phyloP scores from a whole-genome alignment of 2,329 filamentous ascomycete species.

The Aspergillus sp. region DNA sequence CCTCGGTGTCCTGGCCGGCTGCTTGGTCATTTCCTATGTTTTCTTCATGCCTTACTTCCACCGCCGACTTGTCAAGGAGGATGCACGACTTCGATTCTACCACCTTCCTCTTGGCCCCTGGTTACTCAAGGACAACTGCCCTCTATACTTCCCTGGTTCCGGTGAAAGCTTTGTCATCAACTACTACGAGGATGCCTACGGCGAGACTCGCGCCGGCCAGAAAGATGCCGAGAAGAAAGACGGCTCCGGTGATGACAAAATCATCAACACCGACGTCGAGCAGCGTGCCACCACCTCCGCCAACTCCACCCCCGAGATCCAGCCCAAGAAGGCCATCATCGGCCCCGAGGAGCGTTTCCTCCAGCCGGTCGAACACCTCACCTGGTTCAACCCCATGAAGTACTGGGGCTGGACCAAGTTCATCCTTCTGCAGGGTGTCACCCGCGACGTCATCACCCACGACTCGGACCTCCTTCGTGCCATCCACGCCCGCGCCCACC shows the following conservation, averaged over 20 bases:
- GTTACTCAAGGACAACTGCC: slow-evolving; percentile 39
- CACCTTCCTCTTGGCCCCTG: slow-evolving; percentile 42
- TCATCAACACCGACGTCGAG: slow-evolving; percentile 13
- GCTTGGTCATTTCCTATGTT: slow-evolving; percentile 21
- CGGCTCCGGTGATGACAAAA: slow-evolving; percentile 6
- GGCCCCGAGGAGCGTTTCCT: slow-evolving; percentile 28
- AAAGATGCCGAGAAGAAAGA: slow-evolving; percentile 1
- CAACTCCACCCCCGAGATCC: slow-evolving; percentile 19
- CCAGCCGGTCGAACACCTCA: slow-evolving; percentile 17
- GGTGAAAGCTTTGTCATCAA: slow-evolving; percentile 36
- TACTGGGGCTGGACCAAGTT: slow-evolving; percentile 44
- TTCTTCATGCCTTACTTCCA: slow-evolving; percentile 30
- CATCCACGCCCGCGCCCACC: slow-evolving; percentile 42
- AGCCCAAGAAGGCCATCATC: slow-evolving; percentile 18
- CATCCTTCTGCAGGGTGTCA: slow-evolving; percentile 46
- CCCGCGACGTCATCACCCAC: slow-evolving; percentile 43
- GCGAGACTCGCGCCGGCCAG: slow-evolving; percentile 23
- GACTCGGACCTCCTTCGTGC: slow-evolving; percentile 39
- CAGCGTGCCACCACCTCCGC: slow-evolving; percentile 17
- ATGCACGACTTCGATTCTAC: slow-evolving; percentile 23
- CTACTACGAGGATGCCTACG: slow-evolving; percentile 41
- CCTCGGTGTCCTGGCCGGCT: slow-evolving; percentile 27
- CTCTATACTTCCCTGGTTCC: slow-evolving; percentile 42
- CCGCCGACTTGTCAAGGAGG: slow-evolving; percentile 26
- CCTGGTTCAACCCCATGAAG: slow-evolving; percentile 21